Evolutionary conservation across 1,284 basidiomycete genomes (phyloP).

Genomic region (Stygiomarasmius scandens): DNA sequence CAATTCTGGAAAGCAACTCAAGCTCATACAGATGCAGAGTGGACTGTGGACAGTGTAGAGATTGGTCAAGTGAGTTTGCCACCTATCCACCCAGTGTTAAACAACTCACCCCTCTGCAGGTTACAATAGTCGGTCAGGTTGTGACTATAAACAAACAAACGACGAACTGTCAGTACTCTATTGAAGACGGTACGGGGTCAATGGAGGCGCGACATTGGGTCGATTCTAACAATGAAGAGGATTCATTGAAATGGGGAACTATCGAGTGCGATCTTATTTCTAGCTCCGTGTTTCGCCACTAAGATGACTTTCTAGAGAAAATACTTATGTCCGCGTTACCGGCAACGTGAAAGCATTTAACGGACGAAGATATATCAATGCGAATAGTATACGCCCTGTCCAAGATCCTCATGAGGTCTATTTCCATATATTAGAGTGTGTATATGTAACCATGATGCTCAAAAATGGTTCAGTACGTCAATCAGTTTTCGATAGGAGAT

Average conservation of each 20-base stretch:
- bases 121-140: constrained; percentile 83
- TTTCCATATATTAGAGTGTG: constrained; percentile 71
- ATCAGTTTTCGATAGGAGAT: neutral
- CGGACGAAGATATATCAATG: constrained; percentile 82
- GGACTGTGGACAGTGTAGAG: constrained; percentile 81
- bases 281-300: neutral
- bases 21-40: constrained; percentile 87
- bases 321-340: constrained; percentile 82
- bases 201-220: constrained; percentile 92
- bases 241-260: constrained; percentile 46
- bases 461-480: constrained; percentile 42
- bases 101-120: constrained; percentile 29
- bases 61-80: constrained; percentile 72
- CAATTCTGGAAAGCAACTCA: constrained; percentile 82
- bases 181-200: constrained; percentile 90
- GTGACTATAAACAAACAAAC: constrained; percentile 70
- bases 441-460: constrained; percentile 48
- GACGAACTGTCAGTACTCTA: constrained; percentile 80
- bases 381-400: constrained; percentile 70
- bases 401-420: constrained; percentile 81
- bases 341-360: constrained; percentile 91
- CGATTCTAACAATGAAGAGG: constrained; percentile 64
- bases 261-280: constrained; percentile 45
- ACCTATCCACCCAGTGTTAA: neutral
- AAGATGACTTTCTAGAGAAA: constrained; percentile 54